Evolutionary conservation across 352 stramenopile species (phyloP).

Genomic region (Pythium aristosporum): DNA sequence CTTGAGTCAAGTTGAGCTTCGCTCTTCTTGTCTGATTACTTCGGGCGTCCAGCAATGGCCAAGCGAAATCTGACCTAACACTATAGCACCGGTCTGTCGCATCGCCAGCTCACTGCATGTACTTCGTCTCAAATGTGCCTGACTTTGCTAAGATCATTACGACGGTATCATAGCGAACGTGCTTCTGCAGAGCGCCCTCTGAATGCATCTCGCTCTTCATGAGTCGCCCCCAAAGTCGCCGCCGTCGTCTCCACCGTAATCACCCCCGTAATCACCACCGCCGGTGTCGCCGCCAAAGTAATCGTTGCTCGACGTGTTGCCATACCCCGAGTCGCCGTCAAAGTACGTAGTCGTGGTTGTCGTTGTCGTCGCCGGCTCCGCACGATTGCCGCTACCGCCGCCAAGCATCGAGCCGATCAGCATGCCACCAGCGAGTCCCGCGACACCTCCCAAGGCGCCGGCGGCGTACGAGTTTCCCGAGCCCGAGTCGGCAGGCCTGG

Average conservation of each 20-base stretch:
- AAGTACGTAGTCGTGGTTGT: slow-evolving; percentile 36
- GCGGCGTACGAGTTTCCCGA: slow-evolving; percentile 29
- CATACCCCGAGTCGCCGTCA: slow-evolving; percentile 37
- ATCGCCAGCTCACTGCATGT: too few species aligned
- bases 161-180: too few species aligned
- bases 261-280: neutral
- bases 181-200: too few species aligned
- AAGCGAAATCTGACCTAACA: too few species aligned
- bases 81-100: too few species aligned
- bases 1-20: too few species aligned
- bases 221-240: slow-evolving; percentile 37
- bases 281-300: slow-evolving; percentile 63
- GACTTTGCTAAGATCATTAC: too few species aligned
- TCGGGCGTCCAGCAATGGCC: too few species aligned
- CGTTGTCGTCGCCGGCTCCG: slow-evolving; percentile 5
- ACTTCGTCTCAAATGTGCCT: too few species aligned
- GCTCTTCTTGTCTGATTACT: too few species aligned
- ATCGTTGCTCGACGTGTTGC: slow-evolving; percentile 31
- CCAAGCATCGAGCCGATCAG: slow-evolving; percentile 47
- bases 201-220: neutral
- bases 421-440: slow-evolving; percentile 48
- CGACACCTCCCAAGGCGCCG: slow-evolving; percentile 45
- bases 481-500: neutral
- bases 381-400: slow-evolving; percentile 20
- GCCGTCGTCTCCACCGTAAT: slow-evolving; percentile 19